Evolutionary conservation across 2,329 filamentous ascomycete genomes (phyloP).

Genomic region (Clonostachys byssicola): DNA sequence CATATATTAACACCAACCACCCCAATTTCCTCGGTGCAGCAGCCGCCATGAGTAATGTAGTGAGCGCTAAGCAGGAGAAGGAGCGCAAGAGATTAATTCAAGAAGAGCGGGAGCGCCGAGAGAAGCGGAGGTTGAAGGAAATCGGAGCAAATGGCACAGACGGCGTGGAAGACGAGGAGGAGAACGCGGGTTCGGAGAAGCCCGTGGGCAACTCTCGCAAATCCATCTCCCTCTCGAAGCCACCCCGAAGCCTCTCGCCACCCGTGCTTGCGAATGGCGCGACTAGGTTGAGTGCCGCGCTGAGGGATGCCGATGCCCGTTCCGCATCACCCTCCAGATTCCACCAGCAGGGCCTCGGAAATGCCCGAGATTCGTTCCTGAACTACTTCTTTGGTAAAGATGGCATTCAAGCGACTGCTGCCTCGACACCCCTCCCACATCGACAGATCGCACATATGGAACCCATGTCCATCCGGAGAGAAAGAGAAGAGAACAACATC

Average conservation of each 20-base stretch:
- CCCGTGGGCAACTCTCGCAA: constrained; percentile 42
- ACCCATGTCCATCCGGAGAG: too few species aligned
- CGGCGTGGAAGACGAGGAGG: constrained; percentile 63
- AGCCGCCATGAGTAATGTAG: constrained; percentile 95
- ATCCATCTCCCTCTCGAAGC: constrained; percentile 20
- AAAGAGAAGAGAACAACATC: too few species aligned
- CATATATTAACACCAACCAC: constrained; percentile 99
- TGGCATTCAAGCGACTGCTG: constrained; percentile 45
- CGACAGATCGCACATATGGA: constrained; percentile 80
- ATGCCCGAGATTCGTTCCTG: constrained; percentile 83
- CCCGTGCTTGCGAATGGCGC: constrained; percentile 66
- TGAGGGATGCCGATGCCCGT: constrained; percentile 56
- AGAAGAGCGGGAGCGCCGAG: constrained; percentile 82
- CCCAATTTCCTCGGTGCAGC: constrained; percentile 97
- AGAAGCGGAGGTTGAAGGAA: constrained; percentile 79
- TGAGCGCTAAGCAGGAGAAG: constrained; percentile 89
- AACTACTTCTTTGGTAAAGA: constrained; percentile 99
- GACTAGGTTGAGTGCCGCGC: constrained; percentile 54
- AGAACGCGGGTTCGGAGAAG: constrained; percentile 41
- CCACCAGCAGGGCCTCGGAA: constrained; percentile 47
- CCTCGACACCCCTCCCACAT: constrained; percentile 14
- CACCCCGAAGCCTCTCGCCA: constrained; percentile 78
- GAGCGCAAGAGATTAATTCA: constrained; percentile 77
- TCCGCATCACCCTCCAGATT: constrained; percentile 46
- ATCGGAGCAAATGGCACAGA: constrained; percentile 75